Conservation (phyloP, 257 asterid genomes). For the Capsicum chinense region DNA sequence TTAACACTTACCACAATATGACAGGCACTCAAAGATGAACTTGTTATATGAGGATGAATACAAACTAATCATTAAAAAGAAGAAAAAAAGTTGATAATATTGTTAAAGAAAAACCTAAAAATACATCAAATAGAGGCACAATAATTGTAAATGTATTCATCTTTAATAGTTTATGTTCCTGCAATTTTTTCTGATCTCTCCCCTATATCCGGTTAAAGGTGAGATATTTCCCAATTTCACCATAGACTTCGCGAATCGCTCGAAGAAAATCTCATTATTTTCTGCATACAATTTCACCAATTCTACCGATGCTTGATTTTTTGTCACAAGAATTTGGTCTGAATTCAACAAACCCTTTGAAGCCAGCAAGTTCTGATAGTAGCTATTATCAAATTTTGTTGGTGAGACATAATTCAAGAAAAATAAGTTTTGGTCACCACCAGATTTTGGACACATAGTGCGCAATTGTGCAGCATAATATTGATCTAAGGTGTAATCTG, state of each 20-base stretch:
- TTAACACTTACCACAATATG: background rate
- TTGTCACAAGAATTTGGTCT: constrained; percentile 73
- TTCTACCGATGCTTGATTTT: constrained; percentile 55
- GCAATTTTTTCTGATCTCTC: constrained; percentile 75
- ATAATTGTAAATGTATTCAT: background rate
- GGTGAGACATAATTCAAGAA: constrained; percentile 65
- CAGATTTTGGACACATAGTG: constrained; percentile 64
- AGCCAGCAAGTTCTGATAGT: constrained; percentile 70
- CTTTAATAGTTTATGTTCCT: constrained; percentile 56
- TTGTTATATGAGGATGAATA: background rate
- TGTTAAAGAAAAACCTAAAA: background rate
- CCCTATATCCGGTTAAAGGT: constrained; percentile 68
- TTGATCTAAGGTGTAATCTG: constrained; percentile 59
- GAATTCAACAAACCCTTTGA: constrained; percentile 71
- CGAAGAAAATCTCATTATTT: constrained; percentile 56
- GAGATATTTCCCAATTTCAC: constrained; percentile 75
- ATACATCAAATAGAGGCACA: background rate
- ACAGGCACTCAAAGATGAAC: background rate
- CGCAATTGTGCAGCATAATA: constrained; percentile 64
- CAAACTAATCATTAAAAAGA: background rate
- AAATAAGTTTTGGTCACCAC: constrained; percentile 81
- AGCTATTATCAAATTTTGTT: constrained; percentile 67
- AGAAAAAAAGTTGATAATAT: background rate
- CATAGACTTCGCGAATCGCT: constrained; percentile 72
- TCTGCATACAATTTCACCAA: constrained; percentile 67